A percentile compares a stretch with the other conserved stretches of the same genome.
phyloP scores from a whole-genome alignment of 176 grass and related monocot species.

The Alloteropsis semialata region DNA sequence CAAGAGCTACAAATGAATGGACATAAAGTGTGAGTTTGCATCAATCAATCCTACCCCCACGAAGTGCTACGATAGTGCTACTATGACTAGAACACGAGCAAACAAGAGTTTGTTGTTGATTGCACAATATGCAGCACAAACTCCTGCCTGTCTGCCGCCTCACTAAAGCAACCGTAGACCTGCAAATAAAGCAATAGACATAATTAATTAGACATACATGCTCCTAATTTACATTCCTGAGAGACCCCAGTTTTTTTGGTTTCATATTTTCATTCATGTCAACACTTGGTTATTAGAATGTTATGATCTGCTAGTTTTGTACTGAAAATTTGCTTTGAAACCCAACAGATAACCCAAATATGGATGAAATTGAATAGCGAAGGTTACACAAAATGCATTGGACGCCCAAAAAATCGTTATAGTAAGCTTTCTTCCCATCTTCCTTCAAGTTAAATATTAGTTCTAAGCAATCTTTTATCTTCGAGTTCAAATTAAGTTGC shows the following conservation, averaged over 20 bases:
- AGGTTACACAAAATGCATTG: conserved; percentile 55
- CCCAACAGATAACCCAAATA: conserved; percentile 45
- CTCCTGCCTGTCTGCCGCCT: neutral
- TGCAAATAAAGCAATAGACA: conserved; percentile 17
- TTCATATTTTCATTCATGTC: neutral
- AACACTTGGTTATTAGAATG: neutral
- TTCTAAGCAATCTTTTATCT: neutral
- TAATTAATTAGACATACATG: conserved; percentile 14
- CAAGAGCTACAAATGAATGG: neutral
- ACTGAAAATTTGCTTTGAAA: conserved; percentile 22
- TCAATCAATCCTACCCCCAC: conserved; percentile 33
- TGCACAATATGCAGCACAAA: neutral
- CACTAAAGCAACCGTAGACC: conserved; percentile 15
- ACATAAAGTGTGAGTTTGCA: conserved; percentile 12
- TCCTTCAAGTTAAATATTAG: neutral
- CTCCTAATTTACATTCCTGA: neutral
- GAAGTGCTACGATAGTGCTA: conserved; percentile 22
- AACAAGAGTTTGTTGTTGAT: conserved; percentile 8
- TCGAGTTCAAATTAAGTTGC: neutral
- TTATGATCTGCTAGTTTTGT: neutral
- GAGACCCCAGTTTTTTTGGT: neutral
- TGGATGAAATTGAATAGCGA: conserved; percentile 50
- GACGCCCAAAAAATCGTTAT: conserved; percentile 36
- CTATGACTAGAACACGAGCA: conserved; percentile 24
- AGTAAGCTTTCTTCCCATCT: conserved; percentile 29